These are phyloP conservation scores for Echium plantagineum DNA, from an alignment of 257 asterid species.

Conservation along the genomic window DNA sequence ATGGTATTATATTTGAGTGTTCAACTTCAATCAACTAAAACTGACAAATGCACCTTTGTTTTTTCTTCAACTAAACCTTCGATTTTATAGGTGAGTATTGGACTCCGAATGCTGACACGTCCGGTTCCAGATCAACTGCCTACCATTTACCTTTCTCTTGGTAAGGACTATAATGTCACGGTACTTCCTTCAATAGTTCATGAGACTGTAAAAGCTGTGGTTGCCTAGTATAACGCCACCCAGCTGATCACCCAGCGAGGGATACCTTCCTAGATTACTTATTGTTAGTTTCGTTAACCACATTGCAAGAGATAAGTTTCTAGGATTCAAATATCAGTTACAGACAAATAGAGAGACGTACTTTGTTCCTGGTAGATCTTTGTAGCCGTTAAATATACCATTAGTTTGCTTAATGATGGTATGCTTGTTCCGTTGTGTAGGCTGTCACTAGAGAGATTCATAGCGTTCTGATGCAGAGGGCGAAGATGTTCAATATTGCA, in stretches of 20 bases:
- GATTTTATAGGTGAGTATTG: slow-evolving; percentile 88
- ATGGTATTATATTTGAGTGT: too few relatives aligned
- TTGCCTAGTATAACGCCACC: too few relatives aligned
- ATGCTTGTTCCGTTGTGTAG: slow-evolving; percentile 9
- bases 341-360: too few relatives aligned
- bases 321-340: too few relatives aligned
- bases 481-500: slow-evolving; percentile 18
- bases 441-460: slow-evolving; percentile 16
- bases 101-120: slow-evolving; percentile 80
- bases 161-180: slow-evolving; percentile 19
- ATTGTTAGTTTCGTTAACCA: too few relatives aligned
- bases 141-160: slow-evolving; percentile 17
- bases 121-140: slow-evolving; percentile 18
- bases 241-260: slow-evolving; percentile 26
- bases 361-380: too few relatives aligned
- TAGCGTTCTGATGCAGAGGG: slow-evolving; percentile 14
- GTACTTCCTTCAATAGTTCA: slow-evolving; percentile 23
- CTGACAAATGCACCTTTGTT: too few relatives aligned
- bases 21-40: too few relatives aligned
- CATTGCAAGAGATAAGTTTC: too few relatives aligned
- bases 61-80: too few relatives aligned
- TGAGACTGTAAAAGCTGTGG: slow-evolving; percentile 20
- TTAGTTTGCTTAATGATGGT: too few relatives aligned
- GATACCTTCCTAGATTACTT: slow-evolving; percentile 2
- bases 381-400: too few relatives aligned